Percentiles rank a stretch among this genome's conserved stretches.
phyloP scores from a whole-genome alignment of 805 yeast species.

The Suhomyces faveliae region DNA sequence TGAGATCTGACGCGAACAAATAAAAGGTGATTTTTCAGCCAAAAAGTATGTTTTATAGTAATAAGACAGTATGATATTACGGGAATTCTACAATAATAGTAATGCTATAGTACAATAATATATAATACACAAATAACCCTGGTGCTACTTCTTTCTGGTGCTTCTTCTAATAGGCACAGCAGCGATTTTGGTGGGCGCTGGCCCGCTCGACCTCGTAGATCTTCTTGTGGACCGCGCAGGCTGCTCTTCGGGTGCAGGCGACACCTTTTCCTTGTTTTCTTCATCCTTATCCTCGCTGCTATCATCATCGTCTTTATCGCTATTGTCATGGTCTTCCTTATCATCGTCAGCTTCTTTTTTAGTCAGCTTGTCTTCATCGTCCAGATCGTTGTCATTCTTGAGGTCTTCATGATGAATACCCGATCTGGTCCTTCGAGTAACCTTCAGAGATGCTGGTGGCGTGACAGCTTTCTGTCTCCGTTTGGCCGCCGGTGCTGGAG shows the following conservation, averaged over 20 bases:
- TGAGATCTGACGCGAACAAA: too few species aligned
- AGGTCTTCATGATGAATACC: slow-evolving; percentile 8
- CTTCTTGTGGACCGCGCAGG: slow-evolving; percentile 6
- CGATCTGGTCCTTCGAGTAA: slow-evolving; percentile 18
- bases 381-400: slow-evolving; percentile 8
- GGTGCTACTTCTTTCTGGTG: slow-evolving; percentile 11
- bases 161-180: slow-evolving; percentile 15
- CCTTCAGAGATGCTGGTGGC: slow-evolving; percentile 8
- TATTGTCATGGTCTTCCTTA: background rate
- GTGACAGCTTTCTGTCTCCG: slow-evolving; percentile 11
- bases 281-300: slow-evolving; percentile 4
- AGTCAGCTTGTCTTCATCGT: background rate
- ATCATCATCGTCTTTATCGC: background rate
- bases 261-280: slow-evolving; percentile 1
- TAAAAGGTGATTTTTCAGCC: too few species aligned
- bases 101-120: background rate
- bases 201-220: slow-evolving; percentile 9
- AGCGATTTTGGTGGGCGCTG: slow-evolving; percentile 6
- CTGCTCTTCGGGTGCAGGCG: slow-evolving; percentile 8
- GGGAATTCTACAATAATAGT: too few species aligned
- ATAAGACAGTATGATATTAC: too few species aligned
- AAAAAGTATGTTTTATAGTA: too few species aligned
- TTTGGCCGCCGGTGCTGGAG: slow-evolving; percentile 7
- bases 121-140: background rate
- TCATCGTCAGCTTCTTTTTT: background rate